Conservation (phyloP, 1,284 basidiomycete genomes). For the Cystobasidium pallidum region DNA sequence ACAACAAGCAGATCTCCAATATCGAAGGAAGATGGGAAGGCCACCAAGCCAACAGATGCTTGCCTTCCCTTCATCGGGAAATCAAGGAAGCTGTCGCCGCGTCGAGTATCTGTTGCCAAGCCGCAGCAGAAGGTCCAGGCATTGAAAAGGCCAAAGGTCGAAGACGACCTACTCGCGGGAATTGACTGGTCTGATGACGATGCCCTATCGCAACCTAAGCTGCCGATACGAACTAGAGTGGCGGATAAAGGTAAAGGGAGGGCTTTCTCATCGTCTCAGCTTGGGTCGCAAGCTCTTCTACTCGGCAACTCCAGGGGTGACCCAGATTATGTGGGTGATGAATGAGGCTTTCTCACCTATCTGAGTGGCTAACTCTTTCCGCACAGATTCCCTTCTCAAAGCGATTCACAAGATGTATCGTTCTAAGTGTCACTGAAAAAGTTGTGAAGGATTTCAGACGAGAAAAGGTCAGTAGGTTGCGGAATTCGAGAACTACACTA, state of each 20-base stretch:
- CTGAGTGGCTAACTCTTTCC: neutral
- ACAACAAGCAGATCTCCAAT: neutral
- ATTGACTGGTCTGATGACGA: constrained; percentile 48
- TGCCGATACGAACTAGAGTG: no score
- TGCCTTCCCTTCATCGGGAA: constrained; percentile 3
- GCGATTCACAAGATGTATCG: constrained; percentile 42
- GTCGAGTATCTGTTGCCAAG: no score
- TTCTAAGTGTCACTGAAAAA: constrained; percentile 43
- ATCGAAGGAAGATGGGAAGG: neutral
- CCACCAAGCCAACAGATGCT: neutral
- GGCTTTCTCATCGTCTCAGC: neutral
- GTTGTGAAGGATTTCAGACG: constrained; percentile 31
- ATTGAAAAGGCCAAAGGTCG: constrained; percentile 4
- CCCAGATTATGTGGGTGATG: constrained; percentile 23
- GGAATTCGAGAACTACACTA: constrained; percentile 8
- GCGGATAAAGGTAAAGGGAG: constrained; percentile 7
- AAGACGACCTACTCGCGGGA: constrained; percentile 41
- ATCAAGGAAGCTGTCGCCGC: constrained; percentile 6
- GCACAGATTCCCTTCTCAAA: constrained; percentile 7
- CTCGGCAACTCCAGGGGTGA: neutral
- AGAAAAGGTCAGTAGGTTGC: neutral
- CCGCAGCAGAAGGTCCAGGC: neutral
- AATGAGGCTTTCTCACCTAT: neutral
- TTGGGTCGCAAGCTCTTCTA: neutral
- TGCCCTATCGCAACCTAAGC: neutral